Evolutionary conservation across 139 green algal genomes (phyloP), one percentile per base, ranked within the genome.

Genomic region (Chlorokybus atmophyticus): DNA sequence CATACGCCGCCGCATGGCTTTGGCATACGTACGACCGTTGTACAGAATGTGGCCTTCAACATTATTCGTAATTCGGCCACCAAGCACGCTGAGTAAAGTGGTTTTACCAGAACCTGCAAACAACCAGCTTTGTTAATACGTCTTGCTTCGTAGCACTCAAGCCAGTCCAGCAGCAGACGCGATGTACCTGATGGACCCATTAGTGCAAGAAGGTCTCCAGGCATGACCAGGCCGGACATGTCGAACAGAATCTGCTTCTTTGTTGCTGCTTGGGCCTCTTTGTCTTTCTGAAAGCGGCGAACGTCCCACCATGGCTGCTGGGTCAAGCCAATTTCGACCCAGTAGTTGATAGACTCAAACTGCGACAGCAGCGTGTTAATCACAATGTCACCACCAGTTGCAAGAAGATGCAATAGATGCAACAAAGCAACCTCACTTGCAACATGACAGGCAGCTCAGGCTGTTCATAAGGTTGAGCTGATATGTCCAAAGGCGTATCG

Each of bases 91-190:
- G 26, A 90, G 65, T 5, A 90, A 52, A 4, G 81, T 88, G 49
- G 82, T 90, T 61, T 93, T 93, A 52, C 85, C 85, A 50, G 52
- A 76, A 42, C 85, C 84, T 23, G 58, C 77, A 24, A 80, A 74
- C 8, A 84, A 84, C 81, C 88, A 83, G 54, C 93, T 64, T 1
- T 84, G 10, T 21, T 14, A 14, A 44, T 44, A 44, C 10, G 35
- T 21, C 14, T 21, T 14, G 35, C 10, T 14, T 44, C 35, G 14
- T 10, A 21, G 35, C 35, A 14, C 35, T 44, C 35, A 44, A 44
- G 14, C 35, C 35, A 10, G 14, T 10, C 35, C 35, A 44, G 10
- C 35, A 14, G 35, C 35, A 44, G 35, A n/a, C n/a, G 35, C 14
- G 14, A 44, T 14, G 10, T 14, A 44, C 35, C 35, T 44, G 35